phyloP scores from a whole-genome alignment of 2,329 filamentous ascomycete species.

The Tolypocladium tundrense region DNA sequence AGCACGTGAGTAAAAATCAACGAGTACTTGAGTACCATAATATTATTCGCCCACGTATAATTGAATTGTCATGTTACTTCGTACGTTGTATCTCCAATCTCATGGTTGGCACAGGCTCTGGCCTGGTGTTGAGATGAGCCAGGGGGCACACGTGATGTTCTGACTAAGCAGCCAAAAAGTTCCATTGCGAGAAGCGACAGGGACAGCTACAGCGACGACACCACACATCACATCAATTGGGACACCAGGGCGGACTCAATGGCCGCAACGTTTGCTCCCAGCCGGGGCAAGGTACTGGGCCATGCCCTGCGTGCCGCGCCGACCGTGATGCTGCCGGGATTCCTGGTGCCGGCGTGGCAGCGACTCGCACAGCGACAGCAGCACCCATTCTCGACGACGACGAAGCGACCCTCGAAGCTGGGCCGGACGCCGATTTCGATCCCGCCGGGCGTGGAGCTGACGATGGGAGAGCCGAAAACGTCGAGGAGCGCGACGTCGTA shows the following conservation, averaged over 20 bases:
- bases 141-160: constrained; percentile 2
- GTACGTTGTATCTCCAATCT: neutral
- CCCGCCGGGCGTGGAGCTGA: constrained; percentile 73
- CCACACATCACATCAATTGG: constrained; percentile 1
- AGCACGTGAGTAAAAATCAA: neutral
- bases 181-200: neutral
- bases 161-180: constrained; percentile 11
- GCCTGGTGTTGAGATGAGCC: neutral
- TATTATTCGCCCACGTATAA: neutral
- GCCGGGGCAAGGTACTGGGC: constrained; percentile 49
- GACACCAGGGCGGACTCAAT: constrained; percentile 14
- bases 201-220: neutral
- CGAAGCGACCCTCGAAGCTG: constrained; percentile 65
- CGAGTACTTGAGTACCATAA: neutral
- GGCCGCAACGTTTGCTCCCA: constrained; percentile 52
- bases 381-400: constrained; percentile 58
- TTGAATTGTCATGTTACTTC: neutral
- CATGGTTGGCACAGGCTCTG: neutral
- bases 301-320: constrained; percentile 40
- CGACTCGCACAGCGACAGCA: constrained; percentile 22
- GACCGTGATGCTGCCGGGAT: constrained; percentile 51
- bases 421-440: constrained; percentile 71
- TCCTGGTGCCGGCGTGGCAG: constrained; percentile 65
- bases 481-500: constrained; percentile 48
- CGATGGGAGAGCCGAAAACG: constrained; percentile 51